Evolutionary conservation across 257 asterid genomes (phyloP), one percentile per base, ranked within the genome.

Genomic region (Nicotiana obtusifolia): DNA sequence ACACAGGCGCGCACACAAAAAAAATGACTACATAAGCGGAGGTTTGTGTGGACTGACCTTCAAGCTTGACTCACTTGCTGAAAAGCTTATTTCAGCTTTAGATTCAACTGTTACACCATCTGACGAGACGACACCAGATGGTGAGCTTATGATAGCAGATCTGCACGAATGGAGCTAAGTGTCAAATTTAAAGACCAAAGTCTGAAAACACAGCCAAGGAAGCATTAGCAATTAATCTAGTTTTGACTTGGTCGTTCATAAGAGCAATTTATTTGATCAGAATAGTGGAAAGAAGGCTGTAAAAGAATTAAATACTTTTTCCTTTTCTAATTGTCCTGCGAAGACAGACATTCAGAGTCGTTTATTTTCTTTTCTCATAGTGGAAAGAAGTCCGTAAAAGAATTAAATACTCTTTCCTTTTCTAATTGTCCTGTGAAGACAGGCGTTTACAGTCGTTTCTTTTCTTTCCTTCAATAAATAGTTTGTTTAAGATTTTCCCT

Each of bases 61-160:
- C 69, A 87, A 49, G 89, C 90, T 87, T 13, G 90, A 84, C 62
- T 73, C 87, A 78, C 53, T 73, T 33, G 89, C 84, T 41, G 92
- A 76, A 76, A 64, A 80, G 87, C 85, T 61, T 11, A 85, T 26
- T 83, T 89, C 94, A 78, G 81, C 65, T 87, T 85, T 89, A 8
- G 87, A 83, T 81, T 88, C 92, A 61, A 76, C 82, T 60, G 66
- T 66, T 10, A 71, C 53, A 20, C 68, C 33, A 49, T 88, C 89
- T 7, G 89, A 90, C 5, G 92, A 85, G 56, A 83, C 85, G 73
- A 87, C 91, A 82, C 83, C 83, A 28, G 87, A 82, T 35, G 92
- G 81, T 20, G 89, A 87, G 26, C 87, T 88, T 62, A 90, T 86
- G 20, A 93, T 88, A 83, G 88, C 81, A 44, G 98, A 92, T 86